Conservation (phyloP, 352 stramenopile genomes). For the Elongisporangium prolatum region DNA sequence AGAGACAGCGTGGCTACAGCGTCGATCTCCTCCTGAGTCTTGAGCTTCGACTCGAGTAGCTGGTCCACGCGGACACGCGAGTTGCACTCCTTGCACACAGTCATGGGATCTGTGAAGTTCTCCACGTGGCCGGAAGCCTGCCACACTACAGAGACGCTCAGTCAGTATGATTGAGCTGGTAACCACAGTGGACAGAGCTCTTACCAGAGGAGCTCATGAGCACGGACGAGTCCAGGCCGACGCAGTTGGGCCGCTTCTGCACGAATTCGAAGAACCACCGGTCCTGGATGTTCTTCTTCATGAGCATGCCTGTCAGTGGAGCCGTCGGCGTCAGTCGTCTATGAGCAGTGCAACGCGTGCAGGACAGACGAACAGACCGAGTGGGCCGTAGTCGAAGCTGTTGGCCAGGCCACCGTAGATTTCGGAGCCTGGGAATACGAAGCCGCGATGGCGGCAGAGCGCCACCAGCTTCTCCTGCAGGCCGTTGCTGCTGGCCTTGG, state of each 20-base stretch:
- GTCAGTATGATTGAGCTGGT: background rate
- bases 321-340: background rate
- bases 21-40: conserved; percentile 39
- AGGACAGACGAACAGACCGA: too few relatives aligned
- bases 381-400: conserved; percentile 97
- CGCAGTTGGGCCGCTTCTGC: conserved; percentile 90
- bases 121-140: conserved; percentile 94
- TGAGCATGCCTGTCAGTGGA: conserved; percentile 63
- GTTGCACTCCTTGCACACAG: conserved; percentile 94
- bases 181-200: too few relatives aligned
- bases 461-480: conserved; percentile 73
- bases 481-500: conserved; percentile 9
- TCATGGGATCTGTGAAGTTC: conserved; percentile 98
- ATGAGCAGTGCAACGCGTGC: too few relatives aligned
- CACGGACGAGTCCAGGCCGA: conserved; percentile 95
- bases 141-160: conserved; percentile 76
- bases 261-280: conserved; percentile 97
- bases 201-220: conserved; percentile 89
- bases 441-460: conserved; percentile 88
- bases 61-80: conserved; percentile 72
- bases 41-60: conserved; percentile 49
- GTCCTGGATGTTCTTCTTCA: conserved; percentile 98
- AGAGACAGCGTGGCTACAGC: conserved; percentile 47
- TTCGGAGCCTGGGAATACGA: conserved; percentile 93
- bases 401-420: conserved; percentile 97